Percentiles rank a stretch among this genome's conserved stretches.
phyloP scores from a whole-genome alignment of 306 rosid genomes.

The Canavalia ensiformis region DNA sequence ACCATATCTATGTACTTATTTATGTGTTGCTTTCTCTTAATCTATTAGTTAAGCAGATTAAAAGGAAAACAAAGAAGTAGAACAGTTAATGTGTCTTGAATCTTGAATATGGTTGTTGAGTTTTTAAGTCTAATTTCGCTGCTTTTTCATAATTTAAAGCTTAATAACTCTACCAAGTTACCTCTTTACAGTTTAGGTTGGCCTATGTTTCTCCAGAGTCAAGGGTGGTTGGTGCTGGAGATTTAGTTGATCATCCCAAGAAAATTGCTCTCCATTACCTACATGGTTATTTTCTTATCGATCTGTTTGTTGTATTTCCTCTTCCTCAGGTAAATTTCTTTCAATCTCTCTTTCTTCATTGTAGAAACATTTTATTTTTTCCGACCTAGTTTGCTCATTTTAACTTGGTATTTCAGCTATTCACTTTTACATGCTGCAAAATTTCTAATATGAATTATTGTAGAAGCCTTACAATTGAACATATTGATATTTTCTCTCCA shows the following conservation, averaged over 20 bases:
- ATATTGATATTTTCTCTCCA: not conserved
- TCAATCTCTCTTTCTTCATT: not conserved
- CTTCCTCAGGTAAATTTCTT: constrained; percentile 79
- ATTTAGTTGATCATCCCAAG: constrained; percentile 83
- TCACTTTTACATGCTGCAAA: not conserved
- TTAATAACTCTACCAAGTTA: constrained; percentile 18
- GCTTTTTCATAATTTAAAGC: not conserved
- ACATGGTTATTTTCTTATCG: constrained; percentile 64
- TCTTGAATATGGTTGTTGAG: not conserved
- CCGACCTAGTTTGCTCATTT: not conserved
- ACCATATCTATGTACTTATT: not conserved
- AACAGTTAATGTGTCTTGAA: not conserved
- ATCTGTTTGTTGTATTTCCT: constrained; percentile 72
- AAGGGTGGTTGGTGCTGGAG: constrained; percentile 87
- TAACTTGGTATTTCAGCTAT: not conserved
- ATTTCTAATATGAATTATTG: not conserved
- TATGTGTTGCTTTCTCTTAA: not conserved
- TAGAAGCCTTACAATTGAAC: not conserved
- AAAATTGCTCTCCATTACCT: constrained; percentile 76
- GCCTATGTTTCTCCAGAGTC: constrained; percentile 90
- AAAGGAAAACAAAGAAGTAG: not conserved
- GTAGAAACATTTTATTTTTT: not conserved
- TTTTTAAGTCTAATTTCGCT: not conserved
- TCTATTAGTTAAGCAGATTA: not conserved
- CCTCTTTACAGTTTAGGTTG: constrained; percentile 74